A percentile compares a stretch with the other conserved stretches of the same genome.
These are phyloP conservation scores for Delonix regia DNA, from an alignment of 306 rosid species.

Conservation along the genomic window DNA sequence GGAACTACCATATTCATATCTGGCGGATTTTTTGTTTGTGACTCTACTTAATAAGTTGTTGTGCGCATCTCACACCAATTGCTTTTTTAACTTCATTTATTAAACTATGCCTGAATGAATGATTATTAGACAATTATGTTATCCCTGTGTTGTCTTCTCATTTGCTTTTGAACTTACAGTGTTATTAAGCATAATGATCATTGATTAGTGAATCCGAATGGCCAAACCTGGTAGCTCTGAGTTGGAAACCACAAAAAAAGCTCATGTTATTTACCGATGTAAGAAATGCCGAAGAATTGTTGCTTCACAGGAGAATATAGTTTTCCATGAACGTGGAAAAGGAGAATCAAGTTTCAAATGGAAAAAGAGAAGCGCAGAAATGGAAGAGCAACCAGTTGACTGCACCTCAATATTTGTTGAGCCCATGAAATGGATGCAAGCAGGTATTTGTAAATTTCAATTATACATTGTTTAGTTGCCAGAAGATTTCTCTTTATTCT, in stretches of 20 bases:
- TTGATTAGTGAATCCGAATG: slow-evolving; percentile 38
- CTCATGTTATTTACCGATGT: slow-evolving; percentile 65
- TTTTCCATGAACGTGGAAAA: slow-evolving; percentile 67
- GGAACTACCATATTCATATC: not conserved
- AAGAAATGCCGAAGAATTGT: slow-evolving; percentile 85
- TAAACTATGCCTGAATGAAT: not conserved
- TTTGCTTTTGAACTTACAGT: slow-evolving; percentile 29
- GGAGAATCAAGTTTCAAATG: slow-evolving; percentile 73
- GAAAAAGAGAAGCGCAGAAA: slow-evolving; percentile 58
- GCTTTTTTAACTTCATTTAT: not conserved
- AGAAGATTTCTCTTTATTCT: not conserved
- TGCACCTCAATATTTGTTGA: slow-evolving; percentile 84
- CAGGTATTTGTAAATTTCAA: slow-evolving; percentile 50
- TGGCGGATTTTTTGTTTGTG: not conserved
- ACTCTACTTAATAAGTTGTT: not conserved
- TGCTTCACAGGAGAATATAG: slow-evolving; percentile 64
- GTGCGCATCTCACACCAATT: not conserved
- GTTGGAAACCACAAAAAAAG: slow-evolving; percentile 40
- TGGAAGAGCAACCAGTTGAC: slow-evolving; percentile 43
- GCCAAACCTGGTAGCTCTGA: slow-evolving; percentile 48
- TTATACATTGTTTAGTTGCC: slow-evolving; percentile 5
- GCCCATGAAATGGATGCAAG: slow-evolving; percentile 90
- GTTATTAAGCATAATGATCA: slow-evolving; percentile 7
- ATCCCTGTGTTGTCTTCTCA: not conserved
- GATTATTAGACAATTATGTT: not conserved